Conservation (phyloP, 805 yeast species). For the Wickerhamiella qilinensis region DNA sequence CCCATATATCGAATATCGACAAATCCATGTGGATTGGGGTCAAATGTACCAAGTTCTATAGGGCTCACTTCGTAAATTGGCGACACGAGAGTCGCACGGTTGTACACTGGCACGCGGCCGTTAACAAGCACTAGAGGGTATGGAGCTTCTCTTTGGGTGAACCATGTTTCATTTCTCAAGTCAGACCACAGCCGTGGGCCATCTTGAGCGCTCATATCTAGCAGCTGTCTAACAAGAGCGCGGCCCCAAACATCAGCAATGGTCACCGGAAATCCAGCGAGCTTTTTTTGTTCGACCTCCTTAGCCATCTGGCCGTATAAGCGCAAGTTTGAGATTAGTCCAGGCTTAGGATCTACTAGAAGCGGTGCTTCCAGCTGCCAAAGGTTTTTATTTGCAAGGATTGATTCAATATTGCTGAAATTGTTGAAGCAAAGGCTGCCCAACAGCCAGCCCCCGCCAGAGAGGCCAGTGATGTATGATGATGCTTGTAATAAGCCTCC, state of each 20-base stretch:
- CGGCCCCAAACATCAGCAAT: slow-evolving; percentile 64
- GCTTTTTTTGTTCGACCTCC: slow-evolving; percentile 21
- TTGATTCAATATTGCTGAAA: slow-evolving; percentile 8
- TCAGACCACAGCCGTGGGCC: slow-evolving; percentile 33
- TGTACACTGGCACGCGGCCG: slow-evolving; percentile 25
- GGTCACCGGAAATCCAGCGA: slow-evolving; percentile 46
- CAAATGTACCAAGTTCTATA: slow-evolving; percentile 62
- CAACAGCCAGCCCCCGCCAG: slow-evolving; percentile 60
- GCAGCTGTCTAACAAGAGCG: slow-evolving; percentile 42
- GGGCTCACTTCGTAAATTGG: slow-evolving; percentile 31
- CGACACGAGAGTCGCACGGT: slow-evolving; percentile 35
- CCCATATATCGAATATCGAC: slow-evolving; percentile 50
- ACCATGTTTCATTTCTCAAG: slow-evolving; percentile 40
- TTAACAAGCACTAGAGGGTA: slow-evolving; percentile 35
- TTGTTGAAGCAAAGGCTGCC: slow-evolving; percentile 29
- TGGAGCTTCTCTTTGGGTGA: slow-evolving; percentile 41
- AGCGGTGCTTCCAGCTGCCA: slow-evolving; percentile 3
- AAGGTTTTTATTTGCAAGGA: neutral
- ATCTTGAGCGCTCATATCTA: slow-evolving; percentile 38
- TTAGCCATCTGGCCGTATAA: neutral
- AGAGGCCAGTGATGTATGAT: slow-evolving; percentile 42
- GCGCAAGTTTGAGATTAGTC: neutral
- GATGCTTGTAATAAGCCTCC: slow-evolving; percentile 38
- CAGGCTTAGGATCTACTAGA: neutral
- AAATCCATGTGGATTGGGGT: slow-evolving; percentile 42